A percentile compares a stretch with the other conserved stretches of the same genome.
These are phyloP conservation scores for Fusarium marasasianum DNA, from an alignment of 2,329 filamentous ascomycete species.

Conservation along the genomic window DNA sequence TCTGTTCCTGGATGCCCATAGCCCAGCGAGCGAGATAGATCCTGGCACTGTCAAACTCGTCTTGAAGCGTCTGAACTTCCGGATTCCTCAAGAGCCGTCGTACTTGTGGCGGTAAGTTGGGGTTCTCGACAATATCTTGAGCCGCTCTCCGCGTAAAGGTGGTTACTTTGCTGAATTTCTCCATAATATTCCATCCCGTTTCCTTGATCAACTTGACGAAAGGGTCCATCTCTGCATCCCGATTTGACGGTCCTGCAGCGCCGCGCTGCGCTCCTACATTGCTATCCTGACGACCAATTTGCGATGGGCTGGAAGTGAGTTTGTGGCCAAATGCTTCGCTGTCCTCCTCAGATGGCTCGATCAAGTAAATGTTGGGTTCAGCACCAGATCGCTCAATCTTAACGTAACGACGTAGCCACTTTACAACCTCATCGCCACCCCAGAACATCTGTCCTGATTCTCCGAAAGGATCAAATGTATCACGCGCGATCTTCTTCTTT, in stretches of 20 bases:
- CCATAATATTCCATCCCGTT: conserved; percentile 93
- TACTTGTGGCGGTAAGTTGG: conserved; percentile 88
- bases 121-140: conserved; percentile 90
- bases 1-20: conserved; percentile 98
- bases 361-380: conserved; percentile 89
- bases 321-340: conserved; percentile 80
- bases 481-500: conserved; percentile 83
- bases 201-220: conserved; percentile 94
- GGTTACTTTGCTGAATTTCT: conserved; percentile 96
- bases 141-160: conserved; percentile 94
- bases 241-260: conserved; percentile 51
- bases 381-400: conserved; percentile 83
- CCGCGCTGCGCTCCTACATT: conserved; percentile 41
- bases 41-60: conserved; percentile 96
- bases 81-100: conserved; percentile 86
- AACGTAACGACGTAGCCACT: conserved; percentile 89
- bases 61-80: conserved; percentile 92
- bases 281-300: conserved; percentile 46
- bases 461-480: conserved; percentile 91
- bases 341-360: conserved; percentile 89
- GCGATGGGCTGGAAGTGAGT: conserved; percentile 53
- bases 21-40: conserved; percentile 97
- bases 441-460: conserved; percentile 90
- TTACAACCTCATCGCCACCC: conserved; percentile 94
- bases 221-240: conserved; percentile 86